Evolutionary conservation across 108 stramenopile genomes (phyloP), one percentile per base, ranked within the genome.

Genomic region (Pinguiococcus pyrenoidosus): DNA sequence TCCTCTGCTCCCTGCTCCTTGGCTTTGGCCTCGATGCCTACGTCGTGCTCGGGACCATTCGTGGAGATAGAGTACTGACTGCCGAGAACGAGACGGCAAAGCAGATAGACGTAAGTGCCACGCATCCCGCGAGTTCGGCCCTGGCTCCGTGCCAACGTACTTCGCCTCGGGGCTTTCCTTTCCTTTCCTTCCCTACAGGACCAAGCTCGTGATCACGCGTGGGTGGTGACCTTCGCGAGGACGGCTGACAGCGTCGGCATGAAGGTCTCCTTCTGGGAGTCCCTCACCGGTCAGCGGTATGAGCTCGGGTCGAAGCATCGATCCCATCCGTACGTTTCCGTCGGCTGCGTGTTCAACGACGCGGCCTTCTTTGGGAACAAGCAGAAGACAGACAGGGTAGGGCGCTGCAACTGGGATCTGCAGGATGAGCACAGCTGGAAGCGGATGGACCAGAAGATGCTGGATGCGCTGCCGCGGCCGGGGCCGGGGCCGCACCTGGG

Each of bases 1-100:
- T 64, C 10, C 48, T 64, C 23, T 64, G 63, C 36, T 35, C 32
- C 14, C 49, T 64, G 10, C 44, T 64, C n/a, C 50, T 49, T 6
- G 63, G 63, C 42, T 64, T 51, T 32, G 63, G 63, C n/a, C 48
- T 64, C 16, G 21, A 37, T n/a, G 63, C 63, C 12, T 56, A 43
- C 44, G 63, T 64, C 16, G 45, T 23, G 25, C 17, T 64, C 2
- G 63, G 63, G 5, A 47, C 33, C 9, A 35, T 49, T n/a, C n/a
- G n/a, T n/a, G n/a, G n/a, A n/a, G n/a, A n/a, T n/a, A n/a, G n/a
- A n/a, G n/a, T n/a, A n/a, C n/a, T n/a, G n/a, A n/a, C n/a, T n/a
- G n/a, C n/a, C n/a, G n/a, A n/a, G n/a, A n/a, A n/a, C n/a, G n/a
- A n/a, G n/a, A n/a, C n/a, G n/a, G n/a, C n/a, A n/a, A n/a, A n/a